Evolutionary conservation across 768 basidiomycete genomes (phyloP).

Genomic region (Agrocybe praecox): DNA sequence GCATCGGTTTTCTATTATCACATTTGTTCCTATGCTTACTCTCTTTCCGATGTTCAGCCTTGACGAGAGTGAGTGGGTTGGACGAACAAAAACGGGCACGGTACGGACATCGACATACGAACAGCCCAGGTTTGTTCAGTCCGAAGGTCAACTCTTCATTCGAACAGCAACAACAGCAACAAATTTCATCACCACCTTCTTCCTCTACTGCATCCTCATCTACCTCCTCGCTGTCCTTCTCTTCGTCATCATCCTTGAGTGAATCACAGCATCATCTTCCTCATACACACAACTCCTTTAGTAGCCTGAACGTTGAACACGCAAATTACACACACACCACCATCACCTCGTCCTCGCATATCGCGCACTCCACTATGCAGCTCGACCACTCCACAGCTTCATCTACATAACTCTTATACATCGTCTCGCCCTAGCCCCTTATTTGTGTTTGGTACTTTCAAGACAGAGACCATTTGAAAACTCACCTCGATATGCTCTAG

Average conservation of each 20-base stretch:
- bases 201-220: neutral
- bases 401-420: neutral
- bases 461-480: too few relatives aligned
- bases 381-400: neutral
- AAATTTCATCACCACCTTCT: neutral
- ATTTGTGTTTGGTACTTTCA: slow-evolving; percentile 5
- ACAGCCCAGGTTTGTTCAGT: slow-evolving; percentile 2
- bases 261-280: neutral
- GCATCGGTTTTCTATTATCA: neutral
- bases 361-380: slow-evolving; percentile 10
- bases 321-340: neutral
- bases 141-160: slow-evolving; percentile 1
- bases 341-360: neutral
- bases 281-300: neutral
- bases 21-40: neutral
- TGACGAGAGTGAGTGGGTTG: neutral
- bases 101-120: slow-evolving; percentile 6
- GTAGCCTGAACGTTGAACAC: too few relatives aligned
- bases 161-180: neutral
- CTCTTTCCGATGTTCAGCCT: neutral
- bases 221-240: neutral
- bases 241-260: neutral
- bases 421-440: slow-evolving; percentile 16
- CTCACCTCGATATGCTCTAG: too few relatives aligned
- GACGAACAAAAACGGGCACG: neutral